These are phyloP conservation scores for Tuber calosporum DNA, from an alignment of 495 filamentous ascomycete genomes.

Conservation along the genomic window DNA sequence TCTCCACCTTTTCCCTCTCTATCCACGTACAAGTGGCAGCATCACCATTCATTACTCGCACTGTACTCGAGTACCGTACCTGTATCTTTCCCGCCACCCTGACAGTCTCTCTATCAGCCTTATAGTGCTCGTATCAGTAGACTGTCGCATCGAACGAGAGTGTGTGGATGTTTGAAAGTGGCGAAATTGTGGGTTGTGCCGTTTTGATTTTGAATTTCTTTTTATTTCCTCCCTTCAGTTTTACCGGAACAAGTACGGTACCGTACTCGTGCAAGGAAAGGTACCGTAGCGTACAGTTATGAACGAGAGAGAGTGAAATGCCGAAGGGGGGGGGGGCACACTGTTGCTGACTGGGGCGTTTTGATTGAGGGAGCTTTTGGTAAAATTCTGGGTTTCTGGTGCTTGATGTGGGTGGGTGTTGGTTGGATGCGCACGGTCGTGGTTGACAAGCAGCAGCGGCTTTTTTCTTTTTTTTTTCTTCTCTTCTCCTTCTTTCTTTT, in stretches of 20 bases:
- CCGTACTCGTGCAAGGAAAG: too few relatives aligned
- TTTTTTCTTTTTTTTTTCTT: not conserved
- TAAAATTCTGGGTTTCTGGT: not conserved
- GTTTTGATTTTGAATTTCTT: not conserved
- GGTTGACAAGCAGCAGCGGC: not conserved
- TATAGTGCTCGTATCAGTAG: too few relatives aligned
- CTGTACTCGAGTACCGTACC: too few relatives aligned
- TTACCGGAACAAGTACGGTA: not conserved
- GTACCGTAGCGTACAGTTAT: too few relatives aligned
- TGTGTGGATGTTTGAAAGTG: not conserved
- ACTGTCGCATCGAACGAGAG: not conserved
- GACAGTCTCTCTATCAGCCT: not conserved
- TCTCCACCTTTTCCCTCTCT: not conserved
- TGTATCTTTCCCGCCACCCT: not conserved
- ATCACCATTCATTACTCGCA: not conserved
- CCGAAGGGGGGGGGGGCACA: not conserved
- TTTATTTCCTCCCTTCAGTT: not conserved
- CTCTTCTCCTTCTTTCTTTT: not conserved
- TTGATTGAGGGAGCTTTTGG: not conserved
- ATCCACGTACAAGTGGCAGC: too few relatives aligned
- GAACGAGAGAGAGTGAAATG: too few relatives aligned
- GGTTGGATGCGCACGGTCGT: not conserved
- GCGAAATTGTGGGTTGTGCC: not conserved
- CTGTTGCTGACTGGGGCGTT: not conserved
- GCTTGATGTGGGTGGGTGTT: not conserved